Evolutionary conservation across 2,329 filamentous ascomycete species (phyloP).

Genomic region (Cladorrhinum sp.): DNA sequence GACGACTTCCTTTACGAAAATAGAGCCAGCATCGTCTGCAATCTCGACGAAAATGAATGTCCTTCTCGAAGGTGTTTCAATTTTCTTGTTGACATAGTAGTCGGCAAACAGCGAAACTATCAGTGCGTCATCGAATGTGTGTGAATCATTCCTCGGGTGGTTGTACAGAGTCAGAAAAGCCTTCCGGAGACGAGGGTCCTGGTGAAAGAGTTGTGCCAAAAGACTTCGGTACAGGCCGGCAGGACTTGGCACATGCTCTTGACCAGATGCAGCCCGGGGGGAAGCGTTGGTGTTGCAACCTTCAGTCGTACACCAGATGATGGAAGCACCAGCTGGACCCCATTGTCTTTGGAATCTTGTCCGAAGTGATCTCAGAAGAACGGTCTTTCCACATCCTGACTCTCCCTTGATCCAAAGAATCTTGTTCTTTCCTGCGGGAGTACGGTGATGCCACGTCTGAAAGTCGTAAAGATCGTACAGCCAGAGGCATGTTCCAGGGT

Average conservation of each 20-base stretch:
- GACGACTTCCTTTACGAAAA: constrained; percentile 30
- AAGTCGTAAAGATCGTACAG: constrained; percentile 33
- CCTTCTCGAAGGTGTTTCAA: constrained; percentile 28
- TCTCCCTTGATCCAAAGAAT: constrained; percentile 33
- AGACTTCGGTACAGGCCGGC: constrained; percentile 31
- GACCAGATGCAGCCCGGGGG: constrained; percentile 16
- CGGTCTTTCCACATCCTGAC: constrained; percentile 33
- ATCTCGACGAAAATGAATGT: constrained; percentile 35
- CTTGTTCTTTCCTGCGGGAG: constrained; percentile 27
- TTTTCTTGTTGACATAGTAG: constrained; percentile 29
- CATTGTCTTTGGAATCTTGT: constrained; percentile 30
- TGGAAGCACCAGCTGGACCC: constrained; percentile 26
- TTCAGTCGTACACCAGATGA: constrained; percentile 29
- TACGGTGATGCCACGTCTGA: constrained; percentile 32
- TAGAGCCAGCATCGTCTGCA: constrained; percentile 26
- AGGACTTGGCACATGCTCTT: constrained; percentile 20
- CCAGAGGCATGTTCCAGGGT: constrained; percentile 34
- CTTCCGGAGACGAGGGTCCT: constrained; percentile 31
- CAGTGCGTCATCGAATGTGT: constrained; percentile 28
- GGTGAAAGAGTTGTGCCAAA: constrained; percentile 31
- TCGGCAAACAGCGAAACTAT: constrained; percentile 34
- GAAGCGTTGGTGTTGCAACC: constrained; percentile 24
- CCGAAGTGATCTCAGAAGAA: constrained; percentile 31
- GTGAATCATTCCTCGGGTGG: constrained; percentile 9
- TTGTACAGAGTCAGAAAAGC: constrained; percentile 25